Conservation (phyloP, 2,329 filamentous ascomycete genomes). For the Claviceps cyperi region DNA sequence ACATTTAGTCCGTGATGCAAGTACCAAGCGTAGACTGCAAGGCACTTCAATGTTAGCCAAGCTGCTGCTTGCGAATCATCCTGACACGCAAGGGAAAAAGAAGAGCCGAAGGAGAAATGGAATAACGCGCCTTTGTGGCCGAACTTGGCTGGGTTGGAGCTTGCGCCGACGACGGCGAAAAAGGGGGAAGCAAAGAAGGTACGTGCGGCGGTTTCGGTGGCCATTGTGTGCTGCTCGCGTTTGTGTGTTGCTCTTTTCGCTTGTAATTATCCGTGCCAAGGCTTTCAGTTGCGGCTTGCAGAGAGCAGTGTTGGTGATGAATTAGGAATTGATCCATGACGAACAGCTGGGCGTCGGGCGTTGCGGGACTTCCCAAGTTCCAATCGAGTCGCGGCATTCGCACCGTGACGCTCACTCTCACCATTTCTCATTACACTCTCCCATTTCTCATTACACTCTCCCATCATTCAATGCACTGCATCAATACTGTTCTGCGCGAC, state of each 20-base stretch:
- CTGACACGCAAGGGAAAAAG: not conserved
- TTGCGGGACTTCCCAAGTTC: not conserved
- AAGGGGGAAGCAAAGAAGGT: constrained; percentile 66
- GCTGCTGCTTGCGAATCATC: not conserved
- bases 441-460: no score
- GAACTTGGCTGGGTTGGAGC: constrained; percentile 70
- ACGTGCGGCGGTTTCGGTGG: constrained; percentile 57
- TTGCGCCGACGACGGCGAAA: constrained; percentile 85
- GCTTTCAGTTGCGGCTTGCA: not conserved
- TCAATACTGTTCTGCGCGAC: not conserved
- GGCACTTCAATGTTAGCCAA: not conserved
- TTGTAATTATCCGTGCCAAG: not conserved
- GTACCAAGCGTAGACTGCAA: constrained; percentile 80
- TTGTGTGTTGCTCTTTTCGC: no score
- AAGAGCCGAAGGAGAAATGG: not conserved
- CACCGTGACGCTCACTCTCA: no score
- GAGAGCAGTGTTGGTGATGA: not conserved
- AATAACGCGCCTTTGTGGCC: constrained; percentile 61
- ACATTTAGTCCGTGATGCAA: constrained; percentile 58
- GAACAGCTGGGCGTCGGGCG: not conserved
- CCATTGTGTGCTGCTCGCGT: constrained; percentile 23
- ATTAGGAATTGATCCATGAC: not conserved
- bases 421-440: no score
- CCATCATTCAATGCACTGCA: no score
- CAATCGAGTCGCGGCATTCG: not conserved